These are phyloP conservation scores for Ophiostoma himal-ulmi DNA, from an alignment of 2,329 filamentous ascomycete genomes.

Conservation along the genomic window DNA sequence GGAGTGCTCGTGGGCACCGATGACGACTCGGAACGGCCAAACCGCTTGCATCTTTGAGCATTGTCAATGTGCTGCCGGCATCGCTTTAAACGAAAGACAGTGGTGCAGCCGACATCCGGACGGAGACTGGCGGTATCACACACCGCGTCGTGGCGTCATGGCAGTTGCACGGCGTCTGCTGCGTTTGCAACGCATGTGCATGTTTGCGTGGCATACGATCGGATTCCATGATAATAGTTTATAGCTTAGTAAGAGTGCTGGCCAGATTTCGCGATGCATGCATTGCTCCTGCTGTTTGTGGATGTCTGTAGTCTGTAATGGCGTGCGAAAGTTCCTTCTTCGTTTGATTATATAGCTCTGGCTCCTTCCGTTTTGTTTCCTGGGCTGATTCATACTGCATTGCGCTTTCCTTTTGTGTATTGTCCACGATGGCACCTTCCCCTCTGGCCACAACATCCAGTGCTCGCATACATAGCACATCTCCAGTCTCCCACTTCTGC, in stretches of 20 bases:
- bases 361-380: neutral
- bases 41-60: too few species aligned
- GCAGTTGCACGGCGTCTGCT: neutral
- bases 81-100: too few species aligned
- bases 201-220: neutral
- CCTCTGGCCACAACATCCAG: neutral
- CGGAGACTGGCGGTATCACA: neutral
- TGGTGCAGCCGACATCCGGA: neutral
- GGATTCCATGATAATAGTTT: neutral
- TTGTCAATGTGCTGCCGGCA: neutral
- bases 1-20: too few species aligned
- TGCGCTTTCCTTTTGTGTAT: neutral
- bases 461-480: neutral
- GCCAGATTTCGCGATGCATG: neutral
- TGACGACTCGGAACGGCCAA: neutral
- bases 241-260: neutral
- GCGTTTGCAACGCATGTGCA: neutral
- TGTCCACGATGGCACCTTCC: neutral
- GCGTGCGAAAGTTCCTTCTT: neutral
- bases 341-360: neutral
- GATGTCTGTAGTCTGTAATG: neutral
- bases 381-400: neutral
- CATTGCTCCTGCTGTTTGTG: constrained; percentile 6
- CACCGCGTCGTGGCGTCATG: too few species aligned
- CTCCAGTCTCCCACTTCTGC: neutral